Base-by-base conservation (phyloP, 805 yeast species). In the Peterozyma xylosa region DNA sequence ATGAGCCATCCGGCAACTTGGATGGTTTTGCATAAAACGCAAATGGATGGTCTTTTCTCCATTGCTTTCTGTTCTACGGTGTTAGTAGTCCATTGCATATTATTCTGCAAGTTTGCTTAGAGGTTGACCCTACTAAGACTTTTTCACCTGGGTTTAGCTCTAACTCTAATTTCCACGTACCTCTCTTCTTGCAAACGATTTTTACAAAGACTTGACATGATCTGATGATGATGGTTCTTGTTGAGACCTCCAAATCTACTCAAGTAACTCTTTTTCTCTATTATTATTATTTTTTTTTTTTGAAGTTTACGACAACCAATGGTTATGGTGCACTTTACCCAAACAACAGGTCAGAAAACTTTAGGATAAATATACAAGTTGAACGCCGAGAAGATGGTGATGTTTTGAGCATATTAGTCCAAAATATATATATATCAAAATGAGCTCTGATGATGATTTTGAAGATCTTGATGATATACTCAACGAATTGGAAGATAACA, bases 1-100 rank as follows among this genome's bases (percentile, higher is more conserved):
- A 69, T 0, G 88, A 68, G 3, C 99, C 99, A 56, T 89, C 96
- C 1, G 69, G 56, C n/a, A 73, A 69, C 60, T 86, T 90, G 21
- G 67, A 58, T 11, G 99, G 99, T 57, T 87, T 86, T 34, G 99
- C 99, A 53, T 67, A 90, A 64, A 93, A 93, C 7, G 98, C 98
- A 64, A 90, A 93, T 0, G 99, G 99, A 60, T 93, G 99, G 61
- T 89, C 96, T 61, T 88, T 91, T 53, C 99, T 80, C 99, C 99
- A 93, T 62, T 85, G 88, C 65, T 90, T 91, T 63, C 99, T 82
- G 46, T 11, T 38, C n/a, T 30, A 21, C 16, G 39, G 41, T 38
- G 38, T 40, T 36, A 34, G 27, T 21, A 21, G 7, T 21, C 27
- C 27, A 21, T 21, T 21, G 7, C 7, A 21, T 37, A 11, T 10